These are phyloP conservation scores for Picea abies DNA, from an alignment of 83 land plant genomes.

Conservation along the genomic window DNA sequence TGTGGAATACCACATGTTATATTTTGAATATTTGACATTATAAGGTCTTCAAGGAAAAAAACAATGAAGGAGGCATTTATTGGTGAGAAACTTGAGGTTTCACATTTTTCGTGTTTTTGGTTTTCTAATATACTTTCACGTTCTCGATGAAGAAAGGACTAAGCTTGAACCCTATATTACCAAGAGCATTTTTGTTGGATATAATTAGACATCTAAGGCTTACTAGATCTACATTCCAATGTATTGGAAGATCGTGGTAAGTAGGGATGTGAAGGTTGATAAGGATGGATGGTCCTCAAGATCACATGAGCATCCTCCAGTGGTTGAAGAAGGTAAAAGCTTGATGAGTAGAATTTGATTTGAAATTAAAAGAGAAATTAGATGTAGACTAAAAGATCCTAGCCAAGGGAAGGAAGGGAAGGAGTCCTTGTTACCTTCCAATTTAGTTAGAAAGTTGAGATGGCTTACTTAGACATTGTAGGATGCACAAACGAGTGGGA, in stretches of 20 bases:
- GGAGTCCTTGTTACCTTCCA: neutral
- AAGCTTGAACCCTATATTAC: too few relatives aligned
- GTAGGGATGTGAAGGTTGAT: neutral
- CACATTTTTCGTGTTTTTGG: too few relatives aligned
- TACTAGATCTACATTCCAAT: neutral
- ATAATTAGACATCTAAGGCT: neutral
- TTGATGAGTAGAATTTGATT: too few relatives aligned
- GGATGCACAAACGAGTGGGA: neutral
- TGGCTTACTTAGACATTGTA: neutral
- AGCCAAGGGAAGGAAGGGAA: neutral
- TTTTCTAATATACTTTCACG: too few relatives aligned
- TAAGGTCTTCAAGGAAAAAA: too few relatives aligned
- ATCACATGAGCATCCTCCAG: neutral
- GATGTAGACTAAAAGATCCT: neutral
- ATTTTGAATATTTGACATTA: too few relatives aligned
- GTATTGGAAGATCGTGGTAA: neutral
- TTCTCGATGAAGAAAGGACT: too few relatives aligned
- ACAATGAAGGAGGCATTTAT: too few relatives aligned
- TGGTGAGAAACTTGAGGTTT: too few relatives aligned
- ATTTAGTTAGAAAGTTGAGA: neutral
- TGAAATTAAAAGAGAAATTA: too few relatives aligned
- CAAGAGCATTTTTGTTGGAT: too few relatives aligned
- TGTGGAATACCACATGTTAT: too few relatives aligned
- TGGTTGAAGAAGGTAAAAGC: neutral
- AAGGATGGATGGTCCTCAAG: neutral